Evolutionary conservation across 2,329 filamentous ascomycete genomes (phyloP).

Genomic region (Diaporthe nobilis): DNA sequence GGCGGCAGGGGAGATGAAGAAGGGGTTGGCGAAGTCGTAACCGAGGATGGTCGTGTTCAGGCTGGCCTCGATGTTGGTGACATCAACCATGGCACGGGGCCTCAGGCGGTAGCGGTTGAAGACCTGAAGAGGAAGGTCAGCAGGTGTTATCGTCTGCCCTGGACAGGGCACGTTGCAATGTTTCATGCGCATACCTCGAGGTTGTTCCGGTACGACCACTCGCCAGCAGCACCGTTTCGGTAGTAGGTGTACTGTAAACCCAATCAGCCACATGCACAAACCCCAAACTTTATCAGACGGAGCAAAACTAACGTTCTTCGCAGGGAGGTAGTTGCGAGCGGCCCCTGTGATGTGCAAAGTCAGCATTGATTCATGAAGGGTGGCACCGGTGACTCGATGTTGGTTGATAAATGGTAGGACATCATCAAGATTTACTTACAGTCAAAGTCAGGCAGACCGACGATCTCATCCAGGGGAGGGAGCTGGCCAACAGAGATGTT

Average conservation of each 20-base stretch:
- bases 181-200: slow-evolving; percentile 54
- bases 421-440: slow-evolving; percentile 46
- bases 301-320: slow-evolving; percentile 48
- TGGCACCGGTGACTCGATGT: neutral
- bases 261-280: slow-evolving; percentile 18
- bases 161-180: neutral
- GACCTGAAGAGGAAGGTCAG: slow-evolving; percentile 44
- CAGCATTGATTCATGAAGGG: neutral
- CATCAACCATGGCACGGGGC: slow-evolving; percentile 65
- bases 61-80: slow-evolving; percentile 58
- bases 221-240: slow-evolving; percentile 68
- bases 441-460: slow-evolving; percentile 68
- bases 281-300: neutral
- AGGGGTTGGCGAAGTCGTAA: slow-evolving; percentile 67
- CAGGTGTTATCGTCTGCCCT: neutral
- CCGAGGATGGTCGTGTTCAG: slow-evolving; percentile 64
- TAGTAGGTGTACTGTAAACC: slow-evolving; percentile 66
- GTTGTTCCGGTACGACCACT: slow-evolving; percentile 71
- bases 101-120: slow-evolving; percentile 64
- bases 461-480: slow-evolving; percentile 59
- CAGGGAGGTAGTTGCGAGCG: slow-evolving; percentile 62
- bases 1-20: slow-evolving; percentile 68
- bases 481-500: slow-evolving; percentile 54
- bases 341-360: slow-evolving; percentile 47
- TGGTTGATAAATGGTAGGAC: neutral